Evolutionary conservation across 371 early-diverging fungal genomes (phyloP).

Genomic region (Circinella minor): DNA sequence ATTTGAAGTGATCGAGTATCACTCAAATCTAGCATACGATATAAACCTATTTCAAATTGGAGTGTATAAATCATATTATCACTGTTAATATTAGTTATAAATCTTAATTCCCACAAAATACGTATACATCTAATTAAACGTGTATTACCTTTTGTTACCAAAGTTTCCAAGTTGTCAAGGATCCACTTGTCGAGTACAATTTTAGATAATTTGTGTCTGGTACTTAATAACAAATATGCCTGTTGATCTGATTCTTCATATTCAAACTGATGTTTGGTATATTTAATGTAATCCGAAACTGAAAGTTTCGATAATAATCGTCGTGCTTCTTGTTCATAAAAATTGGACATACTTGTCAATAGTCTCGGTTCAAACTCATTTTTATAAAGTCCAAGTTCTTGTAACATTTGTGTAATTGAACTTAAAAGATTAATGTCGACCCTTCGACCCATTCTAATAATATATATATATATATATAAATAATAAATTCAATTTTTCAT

Average conservation of each 20-base stretch:
- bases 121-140: too few species aligned
- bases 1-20: background rate
- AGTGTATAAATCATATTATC: background rate
- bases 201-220: background rate
- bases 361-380: background rate
- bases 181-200: background rate
- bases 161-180: background rate
- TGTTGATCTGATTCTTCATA: background rate
- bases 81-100: too few species aligned
- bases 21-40: background rate
- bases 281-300: background rate
- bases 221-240: background rate
- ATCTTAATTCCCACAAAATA: too few species aligned
- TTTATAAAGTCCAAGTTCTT: background rate
- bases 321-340: conserved; percentile 45
- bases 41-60: background rate
- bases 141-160: background rate
- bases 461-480: background rate
- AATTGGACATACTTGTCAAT: conserved; percentile 55
- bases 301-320: background rate
- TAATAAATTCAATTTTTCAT: too few species aligned
- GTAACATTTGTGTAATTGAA: background rate
- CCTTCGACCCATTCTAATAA: background rate
- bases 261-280: background rate
- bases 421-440: background rate